Conservation (phyloP, 139 green algal genomes). For the Ettlia oleoabundans region DNA sequence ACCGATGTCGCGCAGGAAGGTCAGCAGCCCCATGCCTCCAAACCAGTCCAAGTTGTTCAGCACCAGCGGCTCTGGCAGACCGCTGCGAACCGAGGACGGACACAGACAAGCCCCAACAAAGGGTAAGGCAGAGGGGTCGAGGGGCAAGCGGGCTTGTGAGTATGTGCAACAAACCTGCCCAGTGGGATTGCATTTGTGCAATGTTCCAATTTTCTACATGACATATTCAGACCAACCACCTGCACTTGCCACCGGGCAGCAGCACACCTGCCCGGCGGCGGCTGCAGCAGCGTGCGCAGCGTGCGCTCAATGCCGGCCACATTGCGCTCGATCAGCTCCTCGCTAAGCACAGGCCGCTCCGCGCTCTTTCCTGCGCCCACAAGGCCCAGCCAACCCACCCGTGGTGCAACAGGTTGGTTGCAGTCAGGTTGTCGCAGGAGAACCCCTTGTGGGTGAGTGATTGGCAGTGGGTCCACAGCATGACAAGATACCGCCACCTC, state of each 20-base stretch:
- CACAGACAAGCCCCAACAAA: not conserved
- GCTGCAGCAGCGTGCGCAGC: conserved; percentile 49
- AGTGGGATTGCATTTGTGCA: not conserved
- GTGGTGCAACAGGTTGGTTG: no score
- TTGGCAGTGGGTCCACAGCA: not conserved
- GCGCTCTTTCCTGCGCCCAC: conserved; percentile 72
- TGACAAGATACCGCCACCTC: not conserved
- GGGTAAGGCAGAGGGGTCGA: no score
- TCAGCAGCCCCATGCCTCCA: conserved; percentile 83
- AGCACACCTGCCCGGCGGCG: conserved; percentile 17
- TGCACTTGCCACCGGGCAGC: not conserved
- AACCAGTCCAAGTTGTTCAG: conserved; percentile 96
- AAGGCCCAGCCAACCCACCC: no score
- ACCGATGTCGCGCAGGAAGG: conserved; percentile 91
- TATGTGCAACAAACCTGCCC: no score
- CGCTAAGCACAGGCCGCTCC: conserved; percentile 91
- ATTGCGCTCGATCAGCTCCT: conserved; percentile 88
- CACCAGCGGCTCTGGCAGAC: conserved; percentile 48
- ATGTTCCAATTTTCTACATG: no score
- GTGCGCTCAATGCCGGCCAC: conserved; percentile 59
- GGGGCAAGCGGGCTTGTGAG: no score
- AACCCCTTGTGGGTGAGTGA: no score
- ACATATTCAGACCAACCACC: no score
- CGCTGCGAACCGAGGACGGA: not conserved
- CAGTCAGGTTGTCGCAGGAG: no score